These are phyloP conservation scores for Escovopsis sp. DNA, from an alignment of 2,329 filamentous ascomycete genomes.

Conservation along the genomic window DNA sequence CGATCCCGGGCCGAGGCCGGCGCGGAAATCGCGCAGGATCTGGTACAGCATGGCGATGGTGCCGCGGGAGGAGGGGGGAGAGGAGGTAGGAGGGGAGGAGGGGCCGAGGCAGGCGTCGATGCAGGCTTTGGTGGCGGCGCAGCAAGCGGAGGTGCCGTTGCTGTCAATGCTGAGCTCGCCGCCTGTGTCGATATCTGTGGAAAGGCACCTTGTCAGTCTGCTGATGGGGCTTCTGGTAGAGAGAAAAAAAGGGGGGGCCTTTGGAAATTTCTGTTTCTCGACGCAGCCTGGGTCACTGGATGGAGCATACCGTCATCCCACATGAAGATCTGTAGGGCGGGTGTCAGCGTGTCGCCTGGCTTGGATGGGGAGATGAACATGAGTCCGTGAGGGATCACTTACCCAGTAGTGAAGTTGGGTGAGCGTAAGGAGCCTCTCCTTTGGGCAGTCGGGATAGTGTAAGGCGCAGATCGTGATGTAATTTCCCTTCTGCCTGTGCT, in stretches of 20 bases:
- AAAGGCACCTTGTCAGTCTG: background rate
- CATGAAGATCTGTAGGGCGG: slow-evolving; percentile 1
- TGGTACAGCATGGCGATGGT: slow-evolving; percentile 2
- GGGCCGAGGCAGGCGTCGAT: slow-evolving; percentile 3
- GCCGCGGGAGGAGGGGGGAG: slow-evolving; percentile 1
- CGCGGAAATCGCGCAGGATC: slow-evolving; percentile 2
- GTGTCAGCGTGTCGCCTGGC: background rate
- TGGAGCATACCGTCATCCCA: slow-evolving; percentile 1
- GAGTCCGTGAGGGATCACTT: background rate
- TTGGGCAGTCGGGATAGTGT: slow-evolving; percentile 2
- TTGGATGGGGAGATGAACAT: background rate
- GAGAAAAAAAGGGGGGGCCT: no score
- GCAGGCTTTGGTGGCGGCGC: slow-evolving; percentile 2
- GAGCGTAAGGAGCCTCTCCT: slow-evolving; percentile 2
- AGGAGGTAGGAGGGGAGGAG: background rate
- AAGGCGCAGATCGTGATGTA: slow-evolving; percentile 1
- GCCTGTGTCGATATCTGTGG: slow-evolving; percentile 4
- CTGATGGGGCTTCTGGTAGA: background rate
- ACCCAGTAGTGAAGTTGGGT: slow-evolving; percentile 4
- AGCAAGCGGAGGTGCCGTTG: slow-evolving; percentile 1
- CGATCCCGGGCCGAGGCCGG: slow-evolving; percentile 1
- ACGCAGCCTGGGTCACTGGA: no score
- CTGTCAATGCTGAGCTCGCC: slow-evolving; percentile 2
- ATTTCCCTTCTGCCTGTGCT: slow-evolving; percentile 2
- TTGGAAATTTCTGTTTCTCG: no score